Conservation (phyloP, 495 filamentous ascomycete species). For the Lepraria neglecta region DNA sequence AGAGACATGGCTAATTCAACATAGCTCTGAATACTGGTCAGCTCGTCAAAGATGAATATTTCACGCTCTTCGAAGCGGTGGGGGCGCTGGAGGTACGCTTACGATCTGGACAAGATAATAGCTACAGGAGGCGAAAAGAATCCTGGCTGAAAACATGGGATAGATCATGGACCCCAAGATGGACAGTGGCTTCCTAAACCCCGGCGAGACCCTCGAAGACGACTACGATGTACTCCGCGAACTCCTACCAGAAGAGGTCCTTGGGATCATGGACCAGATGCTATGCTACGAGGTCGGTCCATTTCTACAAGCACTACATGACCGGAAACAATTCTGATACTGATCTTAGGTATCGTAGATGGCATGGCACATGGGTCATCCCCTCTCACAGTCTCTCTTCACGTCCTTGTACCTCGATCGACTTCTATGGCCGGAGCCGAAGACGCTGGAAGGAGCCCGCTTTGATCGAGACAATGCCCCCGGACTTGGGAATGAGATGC, state of each 20-base stretch:
- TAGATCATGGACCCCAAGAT: slow-evolving; percentile 99
- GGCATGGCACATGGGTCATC: slow-evolving; percentile 94
- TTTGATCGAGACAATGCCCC: slow-evolving; percentile 47
- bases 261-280: slow-evolving; percentile 92
- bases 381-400: slow-evolving; percentile 88
- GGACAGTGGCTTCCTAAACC: slow-evolving; percentile 80
- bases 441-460: slow-evolving; percentile 59
- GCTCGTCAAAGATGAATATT: slow-evolving; percentile 87
- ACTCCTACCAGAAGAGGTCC: slow-evolving; percentile 68
- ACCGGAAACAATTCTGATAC: slow-evolving; percentile 23
- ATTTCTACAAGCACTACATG: slow-evolving; percentile 6
- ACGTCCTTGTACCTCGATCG: slow-evolving; percentile 91
- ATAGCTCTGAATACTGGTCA: slow-evolving; percentile 70
- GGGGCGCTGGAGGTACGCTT: slow-evolving; percentile 81
- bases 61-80: slow-evolving; percentile 90
- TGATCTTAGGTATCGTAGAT: slow-evolving; percentile 50
- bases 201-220: slow-evolving; percentile 73
- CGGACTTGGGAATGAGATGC: slow-evolving; percentile 42
- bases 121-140: neutral
- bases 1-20: neutral
- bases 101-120: slow-evolving; percentile 3
- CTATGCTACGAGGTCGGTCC: slow-evolving; percentile 73
- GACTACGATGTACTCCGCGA: slow-evolving; percentile 71
- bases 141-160: neutral
- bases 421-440: slow-evolving; percentile 65